Conservation (phyloP, 805 yeast species). For the Ogataea allantospora region DNA sequence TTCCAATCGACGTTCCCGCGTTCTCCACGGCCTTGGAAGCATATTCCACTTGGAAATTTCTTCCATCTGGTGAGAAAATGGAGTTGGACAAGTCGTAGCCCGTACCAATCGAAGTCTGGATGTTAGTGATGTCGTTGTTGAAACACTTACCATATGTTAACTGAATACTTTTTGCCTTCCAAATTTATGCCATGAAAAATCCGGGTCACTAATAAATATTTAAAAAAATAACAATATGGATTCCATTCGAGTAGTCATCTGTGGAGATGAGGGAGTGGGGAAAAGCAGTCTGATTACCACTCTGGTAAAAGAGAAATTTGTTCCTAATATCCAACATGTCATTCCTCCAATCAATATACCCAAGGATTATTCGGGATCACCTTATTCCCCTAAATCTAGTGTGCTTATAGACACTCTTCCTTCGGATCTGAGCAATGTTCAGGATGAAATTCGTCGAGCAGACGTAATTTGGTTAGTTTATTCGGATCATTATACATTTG, state of each 20-base stretch:
- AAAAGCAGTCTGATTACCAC: conserved; percentile 78
- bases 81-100: conserved; percentile 98
- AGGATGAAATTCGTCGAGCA: conserved; percentile 74
- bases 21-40: conserved; percentile 97
- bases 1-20: conserved; percentile 93
- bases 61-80: conserved; percentile 90
- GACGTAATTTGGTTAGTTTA: conserved; percentile 95
- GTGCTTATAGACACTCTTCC: conserved; percentile 79
- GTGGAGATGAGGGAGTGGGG: conserved; percentile 94
- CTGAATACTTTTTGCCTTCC: conserved; percentile 15
- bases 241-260: conserved; percentile 76
- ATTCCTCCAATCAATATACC: conserved; percentile 87
- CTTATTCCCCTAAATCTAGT: conserved; percentile 62
- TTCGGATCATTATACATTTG: conserved; percentile 92
- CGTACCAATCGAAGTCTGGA: conserved; percentile 87
- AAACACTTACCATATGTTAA: conserved; percentile 12
- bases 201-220: conserved; percentile 11
- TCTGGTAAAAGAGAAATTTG: conserved; percentile 76
- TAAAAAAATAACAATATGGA: conserved; percentile 32
- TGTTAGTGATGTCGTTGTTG: background rate
- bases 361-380: conserved; percentile 57
- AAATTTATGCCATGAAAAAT: conserved; percentile 9
- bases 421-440: conserved; percentile 58
- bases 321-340: conserved; percentile 72
- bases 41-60: conserved; percentile 96